Evolutionary conservation across 305 asterid genomes (phyloP).

Genomic region (Withania somnifera): DNA sequence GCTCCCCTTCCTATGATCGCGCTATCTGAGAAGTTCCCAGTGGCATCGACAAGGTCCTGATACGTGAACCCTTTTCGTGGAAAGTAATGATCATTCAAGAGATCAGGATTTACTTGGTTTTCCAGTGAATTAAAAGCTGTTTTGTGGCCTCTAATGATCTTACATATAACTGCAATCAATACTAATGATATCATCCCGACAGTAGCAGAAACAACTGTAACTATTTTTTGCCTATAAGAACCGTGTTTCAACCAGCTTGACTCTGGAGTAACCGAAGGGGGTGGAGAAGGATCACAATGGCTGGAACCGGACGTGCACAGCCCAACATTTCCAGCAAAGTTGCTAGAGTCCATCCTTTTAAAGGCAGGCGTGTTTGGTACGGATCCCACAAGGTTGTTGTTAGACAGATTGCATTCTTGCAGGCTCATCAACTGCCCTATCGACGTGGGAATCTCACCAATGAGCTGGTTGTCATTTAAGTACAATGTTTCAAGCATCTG

Average conservation of each 20-base stretch:
- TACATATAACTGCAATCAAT: constrained; percentile 47
- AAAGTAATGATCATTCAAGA: constrained; percentile 46
- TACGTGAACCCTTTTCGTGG: constrained; percentile 63
- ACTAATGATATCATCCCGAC: constrained; percentile 42
- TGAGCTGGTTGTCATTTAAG: constrained; percentile 58
- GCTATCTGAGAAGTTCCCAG: constrained; percentile 50
- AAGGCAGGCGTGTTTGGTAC: constrained; percentile 62
- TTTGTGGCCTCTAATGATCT: constrained; percentile 34
- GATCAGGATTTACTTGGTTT: constrained; percentile 32
- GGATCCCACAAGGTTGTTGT: constrained; percentile 52
- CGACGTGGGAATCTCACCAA: constrained; percentile 66
- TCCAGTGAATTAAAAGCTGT: constrained; percentile 28
- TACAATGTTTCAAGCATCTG: constrained; percentile 80
- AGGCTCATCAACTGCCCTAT: constrained; percentile 62
- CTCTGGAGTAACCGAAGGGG: constrained; percentile 14
- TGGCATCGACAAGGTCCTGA: constrained; percentile 71
- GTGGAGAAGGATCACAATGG: constrained; percentile 29
- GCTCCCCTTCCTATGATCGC: constrained; percentile 67
- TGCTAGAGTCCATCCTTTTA: constrained; percentile 58
- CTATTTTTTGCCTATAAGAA: constrained; percentile 40
- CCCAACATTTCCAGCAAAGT: constrained; percentile 59
- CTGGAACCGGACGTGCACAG: constrained; percentile 26
- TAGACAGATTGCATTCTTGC: constrained; percentile 67
- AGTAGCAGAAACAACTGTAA: constrained; percentile 45
- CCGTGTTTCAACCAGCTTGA: constrained; percentile 37